phyloP scores from a whole-genome alignment of 1,284 basidiomycete genomes.

The Ustilago vetiveriae region DNA sequence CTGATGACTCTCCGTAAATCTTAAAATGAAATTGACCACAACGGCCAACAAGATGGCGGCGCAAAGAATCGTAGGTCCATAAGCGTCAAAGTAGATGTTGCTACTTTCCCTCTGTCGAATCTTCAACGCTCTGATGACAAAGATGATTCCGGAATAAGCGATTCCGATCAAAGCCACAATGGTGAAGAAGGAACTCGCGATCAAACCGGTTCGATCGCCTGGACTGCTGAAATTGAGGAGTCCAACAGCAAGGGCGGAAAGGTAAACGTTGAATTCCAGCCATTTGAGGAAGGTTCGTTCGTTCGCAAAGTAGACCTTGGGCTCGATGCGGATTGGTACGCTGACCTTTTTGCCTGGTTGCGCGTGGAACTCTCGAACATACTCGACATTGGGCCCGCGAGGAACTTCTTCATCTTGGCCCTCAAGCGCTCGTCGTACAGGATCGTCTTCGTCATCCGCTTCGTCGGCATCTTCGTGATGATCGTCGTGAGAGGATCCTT shows the following conservation, averaged over 20 bases:
- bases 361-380: constrained; percentile 81
- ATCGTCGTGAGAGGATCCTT: constrained; percentile 32
- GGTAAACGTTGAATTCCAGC: constrained; percentile 83
- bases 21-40: constrained; percentile 62
- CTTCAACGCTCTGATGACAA: constrained; percentile 82
- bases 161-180: constrained; percentile 87
- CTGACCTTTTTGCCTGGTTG: constrained; percentile 88
- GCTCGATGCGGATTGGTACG: constrained; percentile 91
- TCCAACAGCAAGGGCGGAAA: constrained; percentile 66
- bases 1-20: constrained; percentile 52
- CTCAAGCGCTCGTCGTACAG: constrained; percentile 55
- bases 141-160: constrained; percentile 86
- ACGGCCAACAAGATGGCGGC: constrained; percentile 52
- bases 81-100: constrained; percentile 65
- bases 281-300: constrained; percentile 81
- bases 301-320: constrained; percentile 96
- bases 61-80: constrained; percentile 63
- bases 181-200: constrained; percentile 87
- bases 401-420: constrained; percentile 64
- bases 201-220: constrained; percentile 79
- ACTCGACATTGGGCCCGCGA: constrained; percentile 70
- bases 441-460: constrained; percentile 68
- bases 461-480: constrained; percentile 41
- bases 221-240: constrained; percentile 82
- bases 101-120: constrained; percentile 69